Conservation (phyloP, 371 early-diverging fungal species). For the Mucor indicus region DNA sequence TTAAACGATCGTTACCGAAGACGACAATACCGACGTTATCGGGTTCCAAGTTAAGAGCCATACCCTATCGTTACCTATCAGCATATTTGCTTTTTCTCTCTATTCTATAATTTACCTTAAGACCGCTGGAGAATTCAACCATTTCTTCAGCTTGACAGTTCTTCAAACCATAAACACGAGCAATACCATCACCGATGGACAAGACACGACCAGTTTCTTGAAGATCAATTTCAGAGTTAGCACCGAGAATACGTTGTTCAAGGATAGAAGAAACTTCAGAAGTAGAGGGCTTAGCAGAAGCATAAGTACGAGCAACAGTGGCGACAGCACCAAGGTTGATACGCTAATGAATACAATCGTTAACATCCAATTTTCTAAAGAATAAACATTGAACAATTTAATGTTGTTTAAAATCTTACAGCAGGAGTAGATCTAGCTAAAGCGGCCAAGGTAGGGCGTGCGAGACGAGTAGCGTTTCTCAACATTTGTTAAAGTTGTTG, state of each 20-base stretch:
- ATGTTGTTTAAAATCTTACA: conserved; percentile 18
- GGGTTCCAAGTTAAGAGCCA: conserved; percentile 97
- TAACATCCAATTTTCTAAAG: no score
- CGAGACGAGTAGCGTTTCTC: conserved; percentile 52
- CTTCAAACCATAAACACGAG: conserved; percentile 96
- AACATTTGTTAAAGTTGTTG: conserved; percentile 33
- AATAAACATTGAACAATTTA: no score
- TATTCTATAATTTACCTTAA: conserved; percentile 69
- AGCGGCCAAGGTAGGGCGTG: conserved; percentile 45
- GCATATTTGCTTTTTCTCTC: no score
- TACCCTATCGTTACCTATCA: conserved; percentile 73
- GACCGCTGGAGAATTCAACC: conserved; percentile 97
- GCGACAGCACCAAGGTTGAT: conserved; percentile 61
- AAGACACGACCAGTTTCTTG: conserved; percentile 97
- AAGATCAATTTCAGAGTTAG: conserved; percentile 76
- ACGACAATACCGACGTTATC: conserved; percentile 99
- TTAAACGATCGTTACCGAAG: conserved; percentile 96
- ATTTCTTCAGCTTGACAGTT: conserved; percentile 98
- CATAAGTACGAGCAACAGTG: conserved; percentile 51
- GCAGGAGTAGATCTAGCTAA: conserved; percentile 37
- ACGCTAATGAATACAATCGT: conserved; percentile 20
- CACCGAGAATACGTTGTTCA: conserved; percentile 90
- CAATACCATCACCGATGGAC: conserved; percentile 99
- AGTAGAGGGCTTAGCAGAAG: conserved; percentile 64
- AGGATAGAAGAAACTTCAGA: conserved; percentile 88